These are phyloP conservation scores for Mycena kentingensis DNA, from an alignment of 768 basidiomycete species.

Conservation along the genomic window DNA sequence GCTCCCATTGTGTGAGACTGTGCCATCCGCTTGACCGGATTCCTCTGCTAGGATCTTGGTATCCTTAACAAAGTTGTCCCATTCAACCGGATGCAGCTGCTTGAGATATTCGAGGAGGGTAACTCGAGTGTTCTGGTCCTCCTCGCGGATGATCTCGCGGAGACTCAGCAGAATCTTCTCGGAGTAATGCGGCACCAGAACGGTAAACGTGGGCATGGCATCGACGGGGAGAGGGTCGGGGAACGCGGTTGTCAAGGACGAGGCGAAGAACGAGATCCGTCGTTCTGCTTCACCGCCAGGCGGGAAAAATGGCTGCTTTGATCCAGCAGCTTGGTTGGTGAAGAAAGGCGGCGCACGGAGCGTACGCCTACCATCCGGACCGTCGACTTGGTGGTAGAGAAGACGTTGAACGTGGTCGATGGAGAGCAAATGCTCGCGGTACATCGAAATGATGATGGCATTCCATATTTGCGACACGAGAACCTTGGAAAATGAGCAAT, in stretches of 20 bases:
- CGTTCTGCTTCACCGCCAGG: slow-evolving; percentile 93
- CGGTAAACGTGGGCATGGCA: slow-evolving; percentile 99
- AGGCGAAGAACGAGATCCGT: slow-evolving; percentile 98
- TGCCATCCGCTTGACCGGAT: slow-evolving; percentile 59
- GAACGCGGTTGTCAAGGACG: slow-evolving; percentile 92
- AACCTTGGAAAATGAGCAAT: slow-evolving; percentile 44
- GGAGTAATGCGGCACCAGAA: slow-evolving; percentile 97
- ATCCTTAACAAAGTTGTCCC: slow-evolving; percentile 99
- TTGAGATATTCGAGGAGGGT: slow-evolving; percentile 97
- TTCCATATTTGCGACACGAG: slow-evolving; percentile 99
- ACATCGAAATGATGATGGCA: slow-evolving; percentile 99
- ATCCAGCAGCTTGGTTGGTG: slow-evolving; percentile 81
- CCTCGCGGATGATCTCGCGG: slow-evolving; percentile 97
- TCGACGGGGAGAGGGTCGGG: slow-evolving; percentile 96
- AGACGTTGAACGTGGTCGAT: slow-evolving; percentile 98
- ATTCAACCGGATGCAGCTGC: slow-evolving; percentile 96
- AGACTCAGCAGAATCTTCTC: slow-evolving; percentile 97
- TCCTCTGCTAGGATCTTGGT: slow-evolving; percentile 99
- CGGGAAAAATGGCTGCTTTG: slow-evolving; percentile 89
- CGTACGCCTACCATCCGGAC: slow-evolving; percentile 84
- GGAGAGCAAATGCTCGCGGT: slow-evolving; percentile 95
- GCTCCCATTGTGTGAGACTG: slow-evolving; percentile 51
- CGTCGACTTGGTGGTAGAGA: slow-evolving; percentile 95
- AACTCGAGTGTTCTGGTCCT: slow-evolving; percentile 94
- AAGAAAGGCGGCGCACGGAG: slow-evolving; percentile 98